A percentile compares a stretch with the other conserved stretches of the same genome.
Evolutionary conservation across 495 filamentous ascomycete species (phyloP).

Genomic region (Physcia stellaris): DNA sequence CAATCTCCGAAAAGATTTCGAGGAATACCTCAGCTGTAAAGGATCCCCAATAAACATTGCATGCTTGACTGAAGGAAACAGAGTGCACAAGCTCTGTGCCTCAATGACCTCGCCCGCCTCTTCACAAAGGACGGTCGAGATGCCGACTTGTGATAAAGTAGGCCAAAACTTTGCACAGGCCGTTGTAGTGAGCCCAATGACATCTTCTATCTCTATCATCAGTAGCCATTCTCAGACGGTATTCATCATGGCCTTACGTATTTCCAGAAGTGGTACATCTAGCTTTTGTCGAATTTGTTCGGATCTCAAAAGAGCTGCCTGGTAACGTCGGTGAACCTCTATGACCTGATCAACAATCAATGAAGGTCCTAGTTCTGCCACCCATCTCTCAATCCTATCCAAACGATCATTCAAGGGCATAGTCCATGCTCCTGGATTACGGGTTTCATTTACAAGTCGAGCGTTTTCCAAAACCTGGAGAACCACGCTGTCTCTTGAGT

Average conservation of each 20-base stretch:
- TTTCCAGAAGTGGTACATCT: conserved; percentile 11
- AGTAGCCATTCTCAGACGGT: no score
- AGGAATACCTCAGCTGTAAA: conserved; percentile 33
- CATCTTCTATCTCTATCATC: conserved; percentile 11
- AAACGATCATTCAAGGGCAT: conserved; percentile 7
- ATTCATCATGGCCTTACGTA: no score
- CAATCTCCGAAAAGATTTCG: neutral
- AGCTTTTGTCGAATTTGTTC: conserved; percentile 5
- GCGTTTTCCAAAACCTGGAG: no score
- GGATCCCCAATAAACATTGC: conserved; percentile 45
- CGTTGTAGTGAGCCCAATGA: conserved; percentile 25
- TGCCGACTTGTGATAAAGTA: conserved; percentile 13
- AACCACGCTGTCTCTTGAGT: no score
- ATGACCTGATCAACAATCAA: conserved; percentile 10
- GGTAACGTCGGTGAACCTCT: conserved; percentile 16
- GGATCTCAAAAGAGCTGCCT: conserved; percentile 6
- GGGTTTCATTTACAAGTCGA: no score
- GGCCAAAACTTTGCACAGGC: conserved; percentile 18
- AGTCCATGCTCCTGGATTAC: conserved; percentile 6
- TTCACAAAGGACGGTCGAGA: conserved; percentile 37
- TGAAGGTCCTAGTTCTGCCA: conserved; percentile 10
- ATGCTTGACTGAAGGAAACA: conserved; percentile 39
- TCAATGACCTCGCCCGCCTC: conserved; percentile 46
- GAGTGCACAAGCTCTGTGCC: conserved; percentile 37
- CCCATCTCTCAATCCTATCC: conserved; percentile 11